Base-by-base conservation (phyloP, 441 rosid species). In the Cnidoscolus chayamansa region DNA sequence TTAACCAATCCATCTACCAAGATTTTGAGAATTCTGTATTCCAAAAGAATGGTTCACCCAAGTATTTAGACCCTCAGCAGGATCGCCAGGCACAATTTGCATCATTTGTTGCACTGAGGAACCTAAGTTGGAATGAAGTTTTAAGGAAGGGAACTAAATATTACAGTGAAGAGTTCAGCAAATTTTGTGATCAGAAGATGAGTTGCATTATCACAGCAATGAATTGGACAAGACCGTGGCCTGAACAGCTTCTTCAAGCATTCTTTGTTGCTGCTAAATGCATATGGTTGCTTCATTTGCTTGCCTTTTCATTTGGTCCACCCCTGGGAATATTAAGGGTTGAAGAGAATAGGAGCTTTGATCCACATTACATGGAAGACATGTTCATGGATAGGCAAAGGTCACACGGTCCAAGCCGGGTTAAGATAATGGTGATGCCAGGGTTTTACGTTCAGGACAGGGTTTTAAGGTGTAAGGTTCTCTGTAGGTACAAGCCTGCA, bases 131-230 rank as follows among this genome's bases (percentile, higher is more conserved):
- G 99, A 92, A 90, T 61, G 96, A 94, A 79, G 99, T 94, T 51
- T 62, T 90, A 54, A 84, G 88, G 71, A 92, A 94, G 72, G 99
- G 99, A 68, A 94, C 99, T 17, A 94, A 92, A 49, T 92, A 78
- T 70, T 90, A 94, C 78, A 90, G 96, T 19, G 98, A 94, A 62
- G 99, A 94, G 70, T 92, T 94, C 61, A 94, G 99, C 74, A 90
- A 88, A 82, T 94, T 92, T 72, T 94, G 99, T 40, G 99, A 94
- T 75, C 94, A 94, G 83, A 94, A 90, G 80, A 94, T 94, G 99
- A 92, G 90, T 81, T 75, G 89, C 79, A 83, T 94, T 61, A 86
- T 94, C 57, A 80, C 97, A 25, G 85, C 86, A 50, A 11, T 90
- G 83, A 88, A 81, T 25, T 94, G 97, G 96, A 90, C 91, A 1